These are phyloP conservation scores for Hydnomerulius pinastri DNA, from an alignment of 768 basidiomycete species.

Conservation along the genomic window DNA sequence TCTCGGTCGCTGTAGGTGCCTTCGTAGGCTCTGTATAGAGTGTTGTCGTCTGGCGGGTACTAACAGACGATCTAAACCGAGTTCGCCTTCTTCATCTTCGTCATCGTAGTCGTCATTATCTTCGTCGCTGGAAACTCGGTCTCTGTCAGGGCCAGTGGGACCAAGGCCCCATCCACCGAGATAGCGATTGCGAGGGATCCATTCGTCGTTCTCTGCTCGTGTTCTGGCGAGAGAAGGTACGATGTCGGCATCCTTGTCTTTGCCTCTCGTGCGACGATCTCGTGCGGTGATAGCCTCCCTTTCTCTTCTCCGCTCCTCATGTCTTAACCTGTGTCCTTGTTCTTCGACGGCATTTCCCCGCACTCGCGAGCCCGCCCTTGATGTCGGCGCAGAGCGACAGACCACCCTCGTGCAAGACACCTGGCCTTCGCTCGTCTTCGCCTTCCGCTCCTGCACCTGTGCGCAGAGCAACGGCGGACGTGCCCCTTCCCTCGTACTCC, in stretches of 20 bases:
- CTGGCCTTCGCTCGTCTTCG: conserved; percentile 28
- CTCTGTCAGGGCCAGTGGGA: conserved; percentile 10
- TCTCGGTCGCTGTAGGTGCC: conserved; percentile 48
- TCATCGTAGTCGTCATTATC: conserved; percentile 39
- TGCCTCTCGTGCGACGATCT: conserved; percentile 24
- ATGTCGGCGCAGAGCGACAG: conserved; percentile 71
- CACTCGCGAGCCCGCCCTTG: conserved; percentile 53
- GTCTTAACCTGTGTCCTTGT: conserved; percentile 11
- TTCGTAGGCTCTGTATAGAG: conserved; percentile 71
- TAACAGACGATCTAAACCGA: conserved; percentile 66
- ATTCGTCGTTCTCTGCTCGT: conserved; percentile 57
- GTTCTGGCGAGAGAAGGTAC: conserved; percentile 66
- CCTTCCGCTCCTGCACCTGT: conserved; percentile 34
- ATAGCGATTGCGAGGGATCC: conserved; percentile 41
- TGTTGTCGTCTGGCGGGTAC: conserved; percentile 72
- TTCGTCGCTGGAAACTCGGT: conserved; percentile 20
- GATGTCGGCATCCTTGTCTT: conserved; percentile 36
- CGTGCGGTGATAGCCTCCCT: conserved; percentile 15
- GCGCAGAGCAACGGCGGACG: conserved; percentile 37
- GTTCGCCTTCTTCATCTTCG: conserved; percentile 55
- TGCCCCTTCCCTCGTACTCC: conserved; percentile 2
- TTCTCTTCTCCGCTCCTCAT: conserved; percentile 29
- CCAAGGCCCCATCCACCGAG: conserved; percentile 34
- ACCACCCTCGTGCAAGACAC: conserved; percentile 59
- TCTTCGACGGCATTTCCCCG: conserved; percentile 27